Conservation (phyloP, 495 filamentous ascomycete genomes). For the Ramalina intermedia region DNA sequence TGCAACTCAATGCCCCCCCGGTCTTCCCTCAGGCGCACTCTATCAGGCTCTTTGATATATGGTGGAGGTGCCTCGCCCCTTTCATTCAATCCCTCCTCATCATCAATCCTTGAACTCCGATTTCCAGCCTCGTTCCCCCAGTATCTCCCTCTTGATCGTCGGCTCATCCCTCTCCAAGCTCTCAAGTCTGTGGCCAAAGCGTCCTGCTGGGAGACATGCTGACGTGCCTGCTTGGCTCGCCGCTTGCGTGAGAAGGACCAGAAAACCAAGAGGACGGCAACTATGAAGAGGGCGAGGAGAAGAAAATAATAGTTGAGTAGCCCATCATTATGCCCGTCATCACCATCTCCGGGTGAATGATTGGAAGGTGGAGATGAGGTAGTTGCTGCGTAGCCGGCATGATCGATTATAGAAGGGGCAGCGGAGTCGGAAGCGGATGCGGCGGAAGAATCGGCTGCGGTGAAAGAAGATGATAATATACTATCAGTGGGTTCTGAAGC, state of each 20-base stretch:
- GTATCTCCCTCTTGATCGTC: not conserved
- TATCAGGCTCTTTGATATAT: slow-evolving; percentile 24
- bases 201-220: slow-evolving; percentile 5
- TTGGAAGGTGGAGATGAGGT: too few relatives aligned
- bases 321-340: slow-evolving; percentile 2
- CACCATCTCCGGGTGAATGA: not conserved
- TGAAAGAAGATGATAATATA: not conserved
- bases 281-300: slow-evolving; percentile 15
- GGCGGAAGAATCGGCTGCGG: not conserved
- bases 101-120: not conserved
- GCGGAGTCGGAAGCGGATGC: slow-evolving; percentile 1
- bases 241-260: slow-evolving; percentile 6
- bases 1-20: slow-evolving; percentile 3
- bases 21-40: not conserved
- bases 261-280: slow-evolving; percentile 13
- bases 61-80: slow-evolving; percentile 43
- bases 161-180: slow-evolving; percentile 1
- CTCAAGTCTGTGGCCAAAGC: slow-evolving; percentile 9
- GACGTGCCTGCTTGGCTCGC: not conserved
- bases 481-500: too few relatives aligned
- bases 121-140: not conserved
- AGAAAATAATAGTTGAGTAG: slow-evolving; percentile 24
- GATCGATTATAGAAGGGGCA: slow-evolving; percentile 1
- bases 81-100: slow-evolving; percentile 40
- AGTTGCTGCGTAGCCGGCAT: not conserved